Base-by-base conservation (phyloP, 2,329 filamentous ascomycete genomes). In the Alternaria ventricosa region DNA sequence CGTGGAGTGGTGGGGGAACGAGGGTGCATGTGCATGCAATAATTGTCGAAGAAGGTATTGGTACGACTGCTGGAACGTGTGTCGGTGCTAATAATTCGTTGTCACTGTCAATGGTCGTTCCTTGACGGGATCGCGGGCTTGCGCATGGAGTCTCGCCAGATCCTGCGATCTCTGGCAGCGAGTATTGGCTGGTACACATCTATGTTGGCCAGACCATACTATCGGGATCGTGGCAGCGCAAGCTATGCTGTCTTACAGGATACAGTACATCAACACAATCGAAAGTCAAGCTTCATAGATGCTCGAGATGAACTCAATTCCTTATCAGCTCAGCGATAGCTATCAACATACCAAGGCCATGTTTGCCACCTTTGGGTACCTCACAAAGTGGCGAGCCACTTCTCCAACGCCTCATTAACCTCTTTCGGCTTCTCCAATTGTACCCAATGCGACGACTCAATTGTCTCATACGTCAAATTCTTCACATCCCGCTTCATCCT, bases 391-490 rank as follows among this genome's bases (percentile, higher is more conserved):
- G 23, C 45, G 18, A 77, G 20, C 74, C 74, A 77, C n/a, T 66
- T 69, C 44, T 67, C 69, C 45, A 76, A 43, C 7, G 60, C 70
- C 30, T 66, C 65, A 36, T 74, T 77, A 1, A 67, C 64, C 59
- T 74, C 69, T 28, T 62, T 46, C 3, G 72, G 71, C 50, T 74
- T 74, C 66, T 77, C 73, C 62, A 75, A 51, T n/a, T 67, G 64
- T 7, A 72, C 68, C 73, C 72, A 77, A 67, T 77, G 74, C 11
- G 27, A 67, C 4, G 67, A 25, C 27, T 86, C 71, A 80, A 84
- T 60, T 82, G 83, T 15, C 80, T 84, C 76, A 18, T 82, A 79
- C 1, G 80, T 82, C 46, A 86, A 66, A 8, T 83, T 76, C 45
- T 73, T 74, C 50, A 77, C 80, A 8, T 65, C 63, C 60, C 78